A percentile compares a stretch with the other conserved stretches of the same genome.
phyloP scores from a whole-genome alignment of 2,329 filamentous ascomycete species.

The Beauveria sp. region DNA sequence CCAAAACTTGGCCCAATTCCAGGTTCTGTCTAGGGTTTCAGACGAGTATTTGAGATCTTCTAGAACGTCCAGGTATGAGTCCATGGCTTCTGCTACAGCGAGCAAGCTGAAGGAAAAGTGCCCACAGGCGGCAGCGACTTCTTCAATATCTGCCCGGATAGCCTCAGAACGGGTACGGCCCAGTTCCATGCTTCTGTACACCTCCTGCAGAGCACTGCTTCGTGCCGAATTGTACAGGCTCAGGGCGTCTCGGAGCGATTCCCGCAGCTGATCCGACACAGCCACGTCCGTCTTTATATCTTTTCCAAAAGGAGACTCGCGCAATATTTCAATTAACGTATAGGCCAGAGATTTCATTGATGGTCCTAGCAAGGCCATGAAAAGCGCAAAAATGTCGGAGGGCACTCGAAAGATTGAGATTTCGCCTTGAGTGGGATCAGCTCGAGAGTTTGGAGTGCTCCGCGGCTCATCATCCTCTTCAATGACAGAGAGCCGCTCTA shows the following conservation, averaged over 20 bases:
- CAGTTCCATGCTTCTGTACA: conserved; percentile 75
- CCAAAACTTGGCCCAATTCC: conserved; percentile 89
- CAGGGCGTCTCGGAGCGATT: conserved; percentile 74
- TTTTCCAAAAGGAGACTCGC: conserved; percentile 74
- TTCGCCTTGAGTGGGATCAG: conserved; percentile 22
- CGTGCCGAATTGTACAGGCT: conserved; percentile 70
- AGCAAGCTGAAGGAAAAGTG: conserved; percentile 91
- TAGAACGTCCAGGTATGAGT: conserved; percentile 71
- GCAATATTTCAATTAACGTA: conserved; percentile 80
- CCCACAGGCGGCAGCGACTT: conserved; percentile 94
- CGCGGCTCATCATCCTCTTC: conserved; percentile 47
- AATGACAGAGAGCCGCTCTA: conserved; percentile 51
- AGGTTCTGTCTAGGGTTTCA: conserved; percentile 55
- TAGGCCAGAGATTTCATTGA: conserved; percentile 95
- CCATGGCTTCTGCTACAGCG: conserved; percentile 85
- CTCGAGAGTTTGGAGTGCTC: conserved; percentile 22
- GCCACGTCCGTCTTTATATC: conserved; percentile 60
- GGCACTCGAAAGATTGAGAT: conserved; percentile 47
- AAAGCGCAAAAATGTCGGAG: conserved; percentile 83
- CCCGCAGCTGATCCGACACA: conserved; percentile 71
- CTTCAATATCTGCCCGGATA: conserved; percentile 87
- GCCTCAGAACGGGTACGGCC: conserved; percentile 61
- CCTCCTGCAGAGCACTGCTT: conserved; percentile 63
- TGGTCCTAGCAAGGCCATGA: conserved; percentile 81
- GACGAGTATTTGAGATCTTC: conserved; percentile 74